Base-by-base conservation (phyloP, 495 filamentous ascomycete species). In the Penicillium parvum region DNA sequence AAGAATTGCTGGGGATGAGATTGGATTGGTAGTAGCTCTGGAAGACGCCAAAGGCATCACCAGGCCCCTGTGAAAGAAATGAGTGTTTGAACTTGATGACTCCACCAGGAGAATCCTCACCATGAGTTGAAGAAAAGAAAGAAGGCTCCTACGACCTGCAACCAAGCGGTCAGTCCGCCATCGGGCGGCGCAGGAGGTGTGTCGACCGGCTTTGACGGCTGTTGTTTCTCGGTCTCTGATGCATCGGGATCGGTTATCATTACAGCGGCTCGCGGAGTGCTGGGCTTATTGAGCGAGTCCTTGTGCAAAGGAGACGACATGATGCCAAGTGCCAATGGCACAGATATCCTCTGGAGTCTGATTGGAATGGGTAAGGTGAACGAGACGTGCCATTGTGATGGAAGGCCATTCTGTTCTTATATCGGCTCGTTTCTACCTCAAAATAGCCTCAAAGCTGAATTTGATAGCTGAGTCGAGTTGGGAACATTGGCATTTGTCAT, bases 11-110 rank as follows among this genome's bases (percentile, higher is more conserved):
- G 1, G 46, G 23, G 0, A 76, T 53, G 0, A 72, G 43, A 2
- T 36, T 56, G 0, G 54, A 40, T 46, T 70, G 44, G 27, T 69
- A 69, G 47, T 71, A 75, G 4, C 61, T 57, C 30, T 78, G 74
- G 40, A 71, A 79, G 5, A 64, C 64, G 5, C 75, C 74, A 38
- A 69, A 77, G 3, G 59, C 60, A 39, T 67, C 71, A 71, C 48
- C 4, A 77, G 32, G 0, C 75, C 76, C 64, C 62, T 58, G 26
- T 32, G 17, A 12, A 20, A 33, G 22, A 16, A 7, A 17, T 8
- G 17, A 30, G 11, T n/a, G 10, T 8, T 32, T 1, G 11, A 7
- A 6, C 1, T 7, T 17, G 5, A 25, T 29, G 11, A n/a, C n/a
- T n/a, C n/a, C n/a, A n/a, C n/a, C n/a, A n/a, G n/a, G 11, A 29